phyloP scores from a whole-genome alignment of 2,329 filamentous ascomycete genomes.

The Pestalotiopsis fici region DNA sequence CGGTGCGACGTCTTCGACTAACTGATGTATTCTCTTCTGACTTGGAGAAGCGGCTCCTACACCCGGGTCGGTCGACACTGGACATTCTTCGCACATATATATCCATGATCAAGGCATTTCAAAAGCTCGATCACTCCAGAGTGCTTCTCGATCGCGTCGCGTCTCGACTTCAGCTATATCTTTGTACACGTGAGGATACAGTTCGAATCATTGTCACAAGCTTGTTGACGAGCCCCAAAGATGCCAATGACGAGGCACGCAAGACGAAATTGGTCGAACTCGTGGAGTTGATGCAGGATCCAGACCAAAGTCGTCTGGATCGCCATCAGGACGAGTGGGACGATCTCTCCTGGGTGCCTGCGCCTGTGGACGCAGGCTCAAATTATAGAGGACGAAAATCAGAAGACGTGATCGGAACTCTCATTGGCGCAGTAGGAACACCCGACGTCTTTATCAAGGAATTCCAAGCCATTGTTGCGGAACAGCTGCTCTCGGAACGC shows the following conservation, averaged over 20 bases:
- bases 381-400: conserved; percentile 89
- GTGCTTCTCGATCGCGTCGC: conserved; percentile 76
- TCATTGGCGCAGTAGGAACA: conserved; percentile 85
- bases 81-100: conserved; percentile 79
- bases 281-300: conserved; percentile 64
- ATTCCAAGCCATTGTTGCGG: conserved; percentile 85
- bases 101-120: conserved; percentile 76
- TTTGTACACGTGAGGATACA: conserved; percentile 76
- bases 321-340: conserved; percentile 72
- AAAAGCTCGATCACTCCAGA: conserved; percentile 74
- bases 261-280: conserved; percentile 65
- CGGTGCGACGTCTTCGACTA: conserved; percentile 68
- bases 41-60: conserved; percentile 67
- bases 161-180: conserved; percentile 71
- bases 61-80: conserved; percentile 74
- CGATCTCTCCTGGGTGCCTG: conserved; percentile 90
- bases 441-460: conserved; percentile 94
- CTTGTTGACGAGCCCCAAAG: conserved; percentile 63
- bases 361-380: conserved; percentile 88
- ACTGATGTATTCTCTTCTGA: conserved; percentile 69
- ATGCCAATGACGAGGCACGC: conserved; percentile 37
- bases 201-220: conserved; percentile 77
- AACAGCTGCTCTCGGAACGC: conserved; percentile 71
- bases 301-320: conserved; percentile 52
- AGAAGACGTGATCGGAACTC: conserved; percentile 87